A percentile compares a stretch with the other conserved stretches of the same genome.
Conservation (phyloP, 1,284 basidiomycete genomes). For the Rhodotorula sp. region DNA sequence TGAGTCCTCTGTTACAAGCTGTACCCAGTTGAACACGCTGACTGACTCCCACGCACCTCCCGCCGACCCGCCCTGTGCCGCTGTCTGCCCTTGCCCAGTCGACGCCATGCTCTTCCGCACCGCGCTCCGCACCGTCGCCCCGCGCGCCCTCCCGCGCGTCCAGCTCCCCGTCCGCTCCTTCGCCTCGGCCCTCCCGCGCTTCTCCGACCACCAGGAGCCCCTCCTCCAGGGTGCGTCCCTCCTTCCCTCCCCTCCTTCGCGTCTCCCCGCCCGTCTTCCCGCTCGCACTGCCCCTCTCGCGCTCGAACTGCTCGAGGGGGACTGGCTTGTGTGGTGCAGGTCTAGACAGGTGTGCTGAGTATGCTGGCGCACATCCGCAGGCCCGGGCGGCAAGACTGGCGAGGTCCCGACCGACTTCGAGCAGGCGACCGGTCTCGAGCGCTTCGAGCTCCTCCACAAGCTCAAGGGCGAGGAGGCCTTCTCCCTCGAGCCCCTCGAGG, state of each 20-base stretch:
- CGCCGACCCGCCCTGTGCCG: neutral
- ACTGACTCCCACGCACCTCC: neutral
- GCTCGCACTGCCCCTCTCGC: neutral
- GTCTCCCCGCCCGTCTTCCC: neutral
- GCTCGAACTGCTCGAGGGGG: no score
- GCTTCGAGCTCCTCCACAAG: slow-evolving; percentile 86
- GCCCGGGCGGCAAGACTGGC: slow-evolving; percentile 72
- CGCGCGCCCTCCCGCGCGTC: slow-evolving; percentile 28
- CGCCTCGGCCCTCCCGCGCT: slow-evolving; percentile 26
- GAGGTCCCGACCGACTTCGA: slow-evolving; percentile 78
- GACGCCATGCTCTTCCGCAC: slow-evolving; percentile 30
- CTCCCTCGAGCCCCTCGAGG: slow-evolving; percentile 82
- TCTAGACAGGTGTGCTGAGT: no score
- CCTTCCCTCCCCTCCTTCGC: no score
- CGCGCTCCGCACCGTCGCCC: slow-evolving; percentile 18
- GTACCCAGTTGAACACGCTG: no score
- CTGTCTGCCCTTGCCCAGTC: neutral
- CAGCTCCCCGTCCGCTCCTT: slow-evolving; percentile 35
- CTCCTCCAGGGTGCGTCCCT: slow-evolving; percentile 27
- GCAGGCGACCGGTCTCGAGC: slow-evolving; percentile 92
- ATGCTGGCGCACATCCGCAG: slow-evolving; percentile 50
- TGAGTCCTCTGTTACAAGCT: neutral
- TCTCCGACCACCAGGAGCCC: slow-evolving; percentile 34
- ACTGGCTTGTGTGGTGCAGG: neutral
- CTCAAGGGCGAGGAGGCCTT: slow-evolving; percentile 88